A percentile compares a stretch with the other conserved stretches of the same genome.
phyloP scores from a whole-genome alignment of 2,329 filamentous ascomycete genomes.

The Hypoxylon sp. region DNA sequence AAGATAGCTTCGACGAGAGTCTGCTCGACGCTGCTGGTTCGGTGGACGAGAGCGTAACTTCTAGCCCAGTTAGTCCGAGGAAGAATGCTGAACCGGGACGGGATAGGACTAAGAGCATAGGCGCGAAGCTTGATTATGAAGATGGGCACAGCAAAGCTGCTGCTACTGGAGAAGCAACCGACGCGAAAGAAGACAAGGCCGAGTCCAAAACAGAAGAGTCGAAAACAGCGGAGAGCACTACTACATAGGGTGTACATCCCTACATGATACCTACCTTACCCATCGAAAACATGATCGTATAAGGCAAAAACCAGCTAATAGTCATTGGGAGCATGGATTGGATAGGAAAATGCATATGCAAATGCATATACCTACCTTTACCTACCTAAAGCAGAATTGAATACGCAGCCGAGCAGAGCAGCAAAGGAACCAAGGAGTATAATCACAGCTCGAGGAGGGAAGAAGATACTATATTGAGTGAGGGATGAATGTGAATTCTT shows the following conservation, averaged over 20 bases:
- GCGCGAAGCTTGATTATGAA: constrained; percentile 3
- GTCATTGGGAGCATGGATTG: constrained; percentile 3
- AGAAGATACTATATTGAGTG: neutral
- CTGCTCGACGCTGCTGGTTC: constrained; percentile 57
- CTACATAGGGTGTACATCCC: neutral
- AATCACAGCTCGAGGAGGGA: neutral
- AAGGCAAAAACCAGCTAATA: neutral
- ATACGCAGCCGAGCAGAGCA: neutral
- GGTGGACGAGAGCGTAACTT: constrained; percentile 47
- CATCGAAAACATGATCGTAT: neutral
- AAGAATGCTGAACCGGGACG: constrained; percentile 35
- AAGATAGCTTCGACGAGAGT: constrained; percentile 61
- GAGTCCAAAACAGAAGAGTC: constrained; percentile 1
- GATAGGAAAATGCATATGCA: constrained; percentile 1
- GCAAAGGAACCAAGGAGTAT: neutral
- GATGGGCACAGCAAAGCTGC: neutral
- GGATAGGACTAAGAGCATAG: constrained; percentile 18
- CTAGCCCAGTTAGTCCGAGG: constrained; percentile 45
- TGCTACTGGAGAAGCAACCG: neutral
- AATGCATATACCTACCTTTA: neutral
- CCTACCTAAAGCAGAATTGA: neutral
- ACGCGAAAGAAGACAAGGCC: constrained; percentile 12
- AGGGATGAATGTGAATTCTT: neutral
- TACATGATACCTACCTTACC: neutral
- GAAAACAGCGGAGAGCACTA: constrained; percentile 9